phyloP scores from a whole-genome alignment of 2,329 filamentous ascomycete genomes.

The Nemania sp. region DNA sequence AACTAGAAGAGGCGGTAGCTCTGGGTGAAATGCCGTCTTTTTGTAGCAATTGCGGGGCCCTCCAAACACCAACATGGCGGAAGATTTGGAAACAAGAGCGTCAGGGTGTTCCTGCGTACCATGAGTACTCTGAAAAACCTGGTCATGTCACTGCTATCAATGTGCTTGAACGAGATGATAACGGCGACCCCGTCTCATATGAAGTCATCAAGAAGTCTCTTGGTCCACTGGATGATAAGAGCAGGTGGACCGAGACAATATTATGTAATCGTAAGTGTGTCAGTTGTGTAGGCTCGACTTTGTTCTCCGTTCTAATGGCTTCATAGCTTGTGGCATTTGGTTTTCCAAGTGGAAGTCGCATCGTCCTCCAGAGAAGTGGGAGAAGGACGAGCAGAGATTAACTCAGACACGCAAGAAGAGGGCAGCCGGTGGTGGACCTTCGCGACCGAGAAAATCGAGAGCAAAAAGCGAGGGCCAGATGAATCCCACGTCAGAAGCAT shows the following conservation, averaged over 20 bases:
- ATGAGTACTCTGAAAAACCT: conserved; percentile 73
- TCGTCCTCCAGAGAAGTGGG: conserved; percentile 84
- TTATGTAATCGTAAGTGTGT: conserved; percentile 81
- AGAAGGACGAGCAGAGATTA: conserved; percentile 61
- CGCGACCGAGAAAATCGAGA: conserved; percentile 54
- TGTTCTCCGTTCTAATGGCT: conserved; percentile 21
- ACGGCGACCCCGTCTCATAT: conserved; percentile 67
- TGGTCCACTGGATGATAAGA: conserved; percentile 64
- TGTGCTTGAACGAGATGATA: conserved; percentile 63
- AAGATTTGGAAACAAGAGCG: conserved; percentile 85
- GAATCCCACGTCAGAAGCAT: conserved; percentile 58
- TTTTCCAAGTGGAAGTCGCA: conserved; percentile 85
- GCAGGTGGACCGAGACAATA: conserved; percentile 70
- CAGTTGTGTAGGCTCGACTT: neutral
- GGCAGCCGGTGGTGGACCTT: conserved; percentile 46
- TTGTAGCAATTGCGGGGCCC: conserved; percentile 90
- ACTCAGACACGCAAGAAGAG: conserved; percentile 57
- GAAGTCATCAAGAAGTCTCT: conserved; percentile 79
- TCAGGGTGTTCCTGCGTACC: conserved; percentile 69
- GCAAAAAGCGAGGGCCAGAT: conserved; percentile 52
- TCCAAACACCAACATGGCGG: conserved; percentile 95
- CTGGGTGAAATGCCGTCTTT: conserved; percentile 84
- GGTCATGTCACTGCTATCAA: conserved; percentile 77
- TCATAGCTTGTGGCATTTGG: conserved; percentile 85
- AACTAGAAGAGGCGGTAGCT: conserved; percentile 67